Conservation (phyloP, 2,329 filamentous ascomycete species). For the Golovinomyces cichoracearum region DNA sequence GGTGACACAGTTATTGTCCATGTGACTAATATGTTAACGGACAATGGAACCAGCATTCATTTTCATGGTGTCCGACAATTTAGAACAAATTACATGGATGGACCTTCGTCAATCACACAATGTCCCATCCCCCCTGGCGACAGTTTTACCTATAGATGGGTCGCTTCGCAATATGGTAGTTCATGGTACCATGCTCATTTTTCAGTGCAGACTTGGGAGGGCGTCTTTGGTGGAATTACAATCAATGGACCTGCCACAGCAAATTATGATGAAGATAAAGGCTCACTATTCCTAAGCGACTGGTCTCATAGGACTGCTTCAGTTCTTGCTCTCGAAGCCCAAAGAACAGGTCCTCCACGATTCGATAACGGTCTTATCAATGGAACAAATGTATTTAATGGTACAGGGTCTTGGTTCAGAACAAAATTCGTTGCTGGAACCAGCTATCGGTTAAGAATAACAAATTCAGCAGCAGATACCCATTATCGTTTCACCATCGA, state of each 20-base stretch:
- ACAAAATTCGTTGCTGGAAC: slow-evolving; percentile 17
- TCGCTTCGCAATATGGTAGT: slow-evolving; percentile 18
- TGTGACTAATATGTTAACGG: slow-evolving; percentile 1
- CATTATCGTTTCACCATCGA: slow-evolving; percentile 22
- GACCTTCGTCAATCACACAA: slow-evolving; percentile 23
- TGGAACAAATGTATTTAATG: slow-evolving; percentile 7
- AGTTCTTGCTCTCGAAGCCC: slow-evolving; percentile 5
- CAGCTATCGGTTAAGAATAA: slow-evolving; percentile 21
- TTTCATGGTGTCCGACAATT: slow-evolving; percentile 34
- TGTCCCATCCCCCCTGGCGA: slow-evolving; percentile 10
- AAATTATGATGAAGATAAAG: slow-evolving; percentile 35
- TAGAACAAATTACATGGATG: slow-evolving; percentile 30
- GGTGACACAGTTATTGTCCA: slow-evolving; percentile 3
- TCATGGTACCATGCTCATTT: slow-evolving; percentile 36
- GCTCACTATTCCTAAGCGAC: slow-evolving; percentile 19
- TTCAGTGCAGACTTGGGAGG: slow-evolving; percentile 23
- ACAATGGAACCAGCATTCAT: slow-evolving; percentile 20
- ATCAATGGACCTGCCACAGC: slow-evolving; percentile 32
- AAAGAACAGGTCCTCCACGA: slow-evolving; percentile 7
- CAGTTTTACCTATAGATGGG: slow-evolving; percentile 10
- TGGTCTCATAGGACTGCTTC: slow-evolving; percentile 12
- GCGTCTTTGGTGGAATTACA: slow-evolving; percentile 31
- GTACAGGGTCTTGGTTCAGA: slow-evolving; percentile 10
- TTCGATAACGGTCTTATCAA: slow-evolving; percentile 15
- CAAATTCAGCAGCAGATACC: slow-evolving; percentile 17